phyloP scores from a whole-genome alignment of 2,329 filamentous ascomycete species.

The Colletotrichum lindemuthianum region DNA sequence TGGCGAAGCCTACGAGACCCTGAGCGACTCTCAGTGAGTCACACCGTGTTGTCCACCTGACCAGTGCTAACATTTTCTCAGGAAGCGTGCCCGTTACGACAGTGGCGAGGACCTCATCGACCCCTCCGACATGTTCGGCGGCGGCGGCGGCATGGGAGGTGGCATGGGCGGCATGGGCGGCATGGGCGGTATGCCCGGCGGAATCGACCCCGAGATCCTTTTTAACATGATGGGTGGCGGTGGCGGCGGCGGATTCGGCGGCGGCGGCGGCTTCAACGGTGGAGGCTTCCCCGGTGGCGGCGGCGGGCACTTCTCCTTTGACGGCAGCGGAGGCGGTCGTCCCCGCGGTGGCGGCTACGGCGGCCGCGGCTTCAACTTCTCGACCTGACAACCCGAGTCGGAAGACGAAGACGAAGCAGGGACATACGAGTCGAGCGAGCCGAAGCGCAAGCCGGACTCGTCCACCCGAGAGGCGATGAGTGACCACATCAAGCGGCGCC shows the following conservation, averaged over 20 bases:
- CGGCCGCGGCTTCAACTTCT: constrained; percentile 52
- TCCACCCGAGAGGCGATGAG: constrained; percentile 42
- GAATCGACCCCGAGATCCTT: constrained; percentile 80
- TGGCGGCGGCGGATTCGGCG: constrained; percentile 60
- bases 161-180: constrained; percentile 67
- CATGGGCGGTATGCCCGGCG: constrained; percentile 70
- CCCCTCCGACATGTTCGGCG: constrained; percentile 84
- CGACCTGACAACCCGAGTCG: constrained; percentile 58
- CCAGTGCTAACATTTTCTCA: constrained; percentile 53
- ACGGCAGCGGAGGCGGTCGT: constrained; percentile 46
- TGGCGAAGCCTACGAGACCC: constrained; percentile 93
- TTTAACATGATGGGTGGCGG: constrained; percentile 82
- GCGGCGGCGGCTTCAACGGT: constrained; percentile 57
- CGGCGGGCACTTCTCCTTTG: constrained; percentile 70
- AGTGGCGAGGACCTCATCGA: constrained; percentile 92
- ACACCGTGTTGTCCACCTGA: constrained; percentile 29
- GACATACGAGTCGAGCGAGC: constrained; percentile 44
- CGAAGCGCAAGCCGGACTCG: constrained; percentile 40
- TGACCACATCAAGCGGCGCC: constrained; percentile 44
- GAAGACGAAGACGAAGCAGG: constrained; percentile 44
- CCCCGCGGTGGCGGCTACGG: constrained; percentile 50
- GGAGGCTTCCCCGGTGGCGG: constrained; percentile 62
- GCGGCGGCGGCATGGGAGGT: constrained; percentile 65
- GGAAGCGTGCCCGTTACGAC: constrained; percentile 90
- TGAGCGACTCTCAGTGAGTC: constrained; percentile 91